Evolutionary conservation across 2,329 filamentous ascomycete genomes (phyloP).

Genomic region (Emergomyces africanus): DNA sequence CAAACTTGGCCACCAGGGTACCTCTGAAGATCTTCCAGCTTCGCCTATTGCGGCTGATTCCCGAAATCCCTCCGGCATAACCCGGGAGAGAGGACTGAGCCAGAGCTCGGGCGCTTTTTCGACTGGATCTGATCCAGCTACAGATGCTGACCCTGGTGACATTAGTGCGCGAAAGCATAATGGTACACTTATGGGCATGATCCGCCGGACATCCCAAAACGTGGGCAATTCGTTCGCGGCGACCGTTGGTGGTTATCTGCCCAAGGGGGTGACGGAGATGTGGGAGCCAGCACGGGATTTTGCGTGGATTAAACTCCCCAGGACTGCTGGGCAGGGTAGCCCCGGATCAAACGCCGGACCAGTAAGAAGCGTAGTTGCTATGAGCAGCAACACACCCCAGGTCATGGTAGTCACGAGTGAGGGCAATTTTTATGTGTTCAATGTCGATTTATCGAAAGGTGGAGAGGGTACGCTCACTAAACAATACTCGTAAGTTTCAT

Average conservation of each 20-base stretch:
- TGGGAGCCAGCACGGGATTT: constrained; percentile 95
- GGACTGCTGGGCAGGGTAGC: constrained; percentile 31
- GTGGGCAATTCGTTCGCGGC: constrained; percentile 82
- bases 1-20: constrained; percentile 46
- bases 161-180: constrained; percentile 38
- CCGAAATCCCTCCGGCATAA: not conserved
- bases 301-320: constrained; percentile 88
- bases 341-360: constrained; percentile 34
- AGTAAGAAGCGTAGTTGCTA: constrained; percentile 83
- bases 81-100: constrained; percentile 16
- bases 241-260: constrained; percentile 81
- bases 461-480: constrained; percentile 86
- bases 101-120: constrained; percentile 15
- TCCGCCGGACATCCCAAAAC: constrained; percentile 88
- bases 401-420: constrained; percentile 98
- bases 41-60: constrained; percentile 14
- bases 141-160: constrained; percentile 20
- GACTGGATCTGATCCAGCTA: constrained; percentile 21
- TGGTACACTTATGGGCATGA: constrained; percentile 76
- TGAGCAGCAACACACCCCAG: constrained; percentile 88
- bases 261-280: constrained; percentile 89
- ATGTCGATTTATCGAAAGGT: constrained; percentile 85
- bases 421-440: constrained; percentile 88
- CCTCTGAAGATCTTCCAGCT: constrained; percentile 16
- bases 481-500: constrained; percentile 71